Conservation (phyloP, 345 rosid species). For the Gynandropsis gynandra region DNA sequence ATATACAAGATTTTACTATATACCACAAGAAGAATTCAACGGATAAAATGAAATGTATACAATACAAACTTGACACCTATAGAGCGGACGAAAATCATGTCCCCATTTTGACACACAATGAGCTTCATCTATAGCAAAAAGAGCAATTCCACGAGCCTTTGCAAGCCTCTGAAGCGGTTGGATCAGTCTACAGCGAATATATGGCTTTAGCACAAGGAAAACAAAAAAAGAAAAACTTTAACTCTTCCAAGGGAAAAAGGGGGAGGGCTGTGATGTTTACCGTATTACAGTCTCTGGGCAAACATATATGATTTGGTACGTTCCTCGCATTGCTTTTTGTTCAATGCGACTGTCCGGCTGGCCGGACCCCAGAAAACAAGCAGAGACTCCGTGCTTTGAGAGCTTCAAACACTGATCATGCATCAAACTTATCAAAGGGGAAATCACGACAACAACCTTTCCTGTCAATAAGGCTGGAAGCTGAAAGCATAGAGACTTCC, state of each 20-base stretch:
- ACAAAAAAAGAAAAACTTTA: neutral
- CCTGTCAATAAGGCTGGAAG: slow-evolving; percentile 77
- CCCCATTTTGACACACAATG: slow-evolving; percentile 98
- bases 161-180: slow-evolving; percentile 71
- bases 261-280: slow-evolving; percentile 25
- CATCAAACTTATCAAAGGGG: slow-evolving; percentile 94
- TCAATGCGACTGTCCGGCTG: slow-evolving; percentile 77
- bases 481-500: slow-evolving; percentile 89
- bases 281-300: slow-evolving; percentile 80
- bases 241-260: slow-evolving; percentile 3
- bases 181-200: slow-evolving; percentile 47
- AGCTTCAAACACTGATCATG: slow-evolving; percentile 88
- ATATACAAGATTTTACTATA: neutral
- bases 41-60: neutral
- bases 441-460: slow-evolving; percentile 74
- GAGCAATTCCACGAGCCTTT: slow-evolving; percentile 59
- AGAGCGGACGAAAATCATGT: slow-evolving; percentile 85
- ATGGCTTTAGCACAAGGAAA: slow-evolving; percentile 7
- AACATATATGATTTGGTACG: slow-evolving; percentile 70
- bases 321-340: slow-evolving; percentile 78
- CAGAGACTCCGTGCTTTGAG: slow-evolving; percentile 64
- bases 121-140: slow-evolving; percentile 88
- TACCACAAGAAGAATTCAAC: neutral
- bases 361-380: slow-evolving; percentile 96
- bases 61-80: slow-evolving; percentile 40